phyloP scores from a whole-genome alignment of 306 rosid genomes.

The Astragalus glycyphyllos region DNA sequence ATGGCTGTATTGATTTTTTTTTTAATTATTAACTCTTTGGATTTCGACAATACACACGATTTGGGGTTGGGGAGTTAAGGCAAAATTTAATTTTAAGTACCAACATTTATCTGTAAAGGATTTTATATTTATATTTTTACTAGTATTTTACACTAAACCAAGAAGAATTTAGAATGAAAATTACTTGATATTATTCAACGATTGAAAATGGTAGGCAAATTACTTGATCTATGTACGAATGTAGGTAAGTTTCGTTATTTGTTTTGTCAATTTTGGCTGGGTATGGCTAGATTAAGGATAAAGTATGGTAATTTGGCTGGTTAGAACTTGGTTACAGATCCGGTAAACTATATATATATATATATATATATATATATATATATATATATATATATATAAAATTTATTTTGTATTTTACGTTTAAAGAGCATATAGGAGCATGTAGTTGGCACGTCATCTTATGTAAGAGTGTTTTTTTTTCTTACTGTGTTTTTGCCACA shows the following conservation, averaged over 20 bases:
- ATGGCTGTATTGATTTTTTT: neutral
- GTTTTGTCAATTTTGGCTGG: neutral
- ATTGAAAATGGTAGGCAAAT: neutral
- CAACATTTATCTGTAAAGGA: neutral
- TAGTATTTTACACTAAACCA: neutral
- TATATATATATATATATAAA: too few species aligned
- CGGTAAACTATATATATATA: too few species aligned
- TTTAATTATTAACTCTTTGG: neutral
- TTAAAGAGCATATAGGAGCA: too few species aligned
- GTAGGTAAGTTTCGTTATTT: neutral
- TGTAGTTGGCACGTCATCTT: neutral
- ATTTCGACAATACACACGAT: neutral
- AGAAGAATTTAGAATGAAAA: neutral
- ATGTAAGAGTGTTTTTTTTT: neutral
- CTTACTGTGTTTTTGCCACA: too few species aligned
- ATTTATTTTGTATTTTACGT: too few species aligned
- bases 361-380: too few species aligned
- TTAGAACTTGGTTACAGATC: neutral
- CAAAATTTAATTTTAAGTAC: neutral
- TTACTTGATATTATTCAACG: constrained; percentile 4
- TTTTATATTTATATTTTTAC: neutral
- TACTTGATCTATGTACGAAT: neutral
- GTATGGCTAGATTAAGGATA: neutral
- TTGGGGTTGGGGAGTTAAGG: neutral
- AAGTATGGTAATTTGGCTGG: neutral